These are phyloP conservation scores for Eucalyptus virginea DNA, from an alignment of 345 rosid species.

Conservation along the genomic window DNA sequence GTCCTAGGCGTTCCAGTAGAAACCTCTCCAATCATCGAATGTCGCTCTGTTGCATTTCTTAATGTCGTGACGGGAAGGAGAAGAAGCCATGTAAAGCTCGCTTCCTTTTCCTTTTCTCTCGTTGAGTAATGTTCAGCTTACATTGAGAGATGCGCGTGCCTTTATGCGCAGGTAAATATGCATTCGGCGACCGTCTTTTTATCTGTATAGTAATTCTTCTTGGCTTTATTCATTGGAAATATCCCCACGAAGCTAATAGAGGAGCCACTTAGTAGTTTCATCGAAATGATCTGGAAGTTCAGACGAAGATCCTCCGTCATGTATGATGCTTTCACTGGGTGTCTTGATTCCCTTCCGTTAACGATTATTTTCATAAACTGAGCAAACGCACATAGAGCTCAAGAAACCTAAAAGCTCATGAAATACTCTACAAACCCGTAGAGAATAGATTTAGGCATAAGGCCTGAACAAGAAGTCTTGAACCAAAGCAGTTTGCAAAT, in stretches of 20 bases:
- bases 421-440: not conserved
- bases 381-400: not conserved
- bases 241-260: not conserved
- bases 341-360: not conserved
- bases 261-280: not conserved
- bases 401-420: accelerated
- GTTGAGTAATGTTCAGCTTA: not conserved
- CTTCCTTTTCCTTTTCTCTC: not conserved
- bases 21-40: not conserved
- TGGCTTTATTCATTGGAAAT: not conserved
- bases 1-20: not conserved
- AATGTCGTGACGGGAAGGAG: not conserved
- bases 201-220: not conserved
- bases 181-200: not conserved
- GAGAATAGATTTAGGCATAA: not conserved
- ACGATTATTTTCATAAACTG: not conserved
- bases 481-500: not conserved
- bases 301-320: not conserved
- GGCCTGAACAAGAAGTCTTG: not conserved
- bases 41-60: not conserved
- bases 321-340: not conserved
- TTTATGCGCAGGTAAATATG: not conserved
- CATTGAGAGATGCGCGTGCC: not conserved
- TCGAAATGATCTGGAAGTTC: not conserved
- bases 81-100: not conserved